Base-by-base conservation (phyloP, 164 flowering plant species). In the Cinnamomum micranthum region DNA sequence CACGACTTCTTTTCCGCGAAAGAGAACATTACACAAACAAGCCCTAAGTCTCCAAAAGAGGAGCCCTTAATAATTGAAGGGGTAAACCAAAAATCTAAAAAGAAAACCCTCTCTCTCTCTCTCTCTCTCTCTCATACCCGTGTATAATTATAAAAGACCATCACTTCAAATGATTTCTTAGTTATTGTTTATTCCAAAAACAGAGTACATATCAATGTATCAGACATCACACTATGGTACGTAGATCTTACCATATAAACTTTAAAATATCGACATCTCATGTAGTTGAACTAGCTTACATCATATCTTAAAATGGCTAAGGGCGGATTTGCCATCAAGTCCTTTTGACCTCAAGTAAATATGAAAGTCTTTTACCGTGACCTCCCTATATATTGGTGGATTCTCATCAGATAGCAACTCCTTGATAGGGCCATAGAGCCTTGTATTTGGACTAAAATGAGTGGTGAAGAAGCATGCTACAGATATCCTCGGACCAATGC, bases 381-480 rank as follows among this genome's bases (percentile, higher is more conserved):
- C 28, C 63, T 78, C 81, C 60, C 50, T 75, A 62, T 84, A 84
- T 4, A 33, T 71, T 1, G 85, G 83, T 2, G 82, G 80, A 70
- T 75, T 77, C 3, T 78, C 74, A 41, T 83, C 79, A 5, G 87
- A 80, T 23, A 80, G 27, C 47, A 84, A 55, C 77, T 86, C 87
- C 68, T 84, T 79, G 50, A 86, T 81, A 0, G 89, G 86, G 2
- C 87, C 85, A 66, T 74, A 84, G 0, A 68, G 28, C 41, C 69
- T 77, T 19, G 52, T 2, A 5, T 68, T 35, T 9, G 27, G 59
- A 11, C 19, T 6, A 22, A 19, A n/a, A n/a, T 68, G 52, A 11
- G 79, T 24, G 13, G 70, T 76, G 71, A 78, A 83, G 33, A 86
- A 81, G 31, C 78, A 35, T 1, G 84, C 82, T 14, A 83, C 79